Percentiles rank a stretch among this genome's conserved stretches.
Conservation (phyloP, 257 asterid species). For the Solanum raphanifolium region DNA sequence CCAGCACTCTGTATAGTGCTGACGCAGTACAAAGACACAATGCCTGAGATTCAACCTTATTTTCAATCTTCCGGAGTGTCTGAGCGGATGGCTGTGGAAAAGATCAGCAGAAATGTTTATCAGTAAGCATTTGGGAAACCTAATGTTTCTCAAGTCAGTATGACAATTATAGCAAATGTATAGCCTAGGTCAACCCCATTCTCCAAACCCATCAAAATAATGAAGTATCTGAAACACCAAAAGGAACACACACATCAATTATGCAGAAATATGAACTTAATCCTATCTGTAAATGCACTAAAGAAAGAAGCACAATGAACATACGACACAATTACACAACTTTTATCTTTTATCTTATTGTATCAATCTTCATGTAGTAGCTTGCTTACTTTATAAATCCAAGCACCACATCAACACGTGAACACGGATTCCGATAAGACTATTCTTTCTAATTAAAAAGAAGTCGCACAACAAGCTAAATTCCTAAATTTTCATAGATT, state of each 20-base stretch:
- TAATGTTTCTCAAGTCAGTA: neutral
- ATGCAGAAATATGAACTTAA: neutral
- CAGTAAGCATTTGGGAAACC: neutral
- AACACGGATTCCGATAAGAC: neutral
- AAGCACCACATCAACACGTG: neutral
- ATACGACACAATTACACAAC: neutral
- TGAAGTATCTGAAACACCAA: neutral
- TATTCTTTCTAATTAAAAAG: neutral
- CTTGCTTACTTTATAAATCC: neutral
- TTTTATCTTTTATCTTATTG: neutral
- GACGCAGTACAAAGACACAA: neutral
- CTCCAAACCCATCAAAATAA: neutral
- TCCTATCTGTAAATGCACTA: neutral
- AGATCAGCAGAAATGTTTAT: neutral
- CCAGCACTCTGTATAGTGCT: neutral
- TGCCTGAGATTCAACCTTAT: neutral
- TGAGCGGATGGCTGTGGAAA: constrained; percentile 23
- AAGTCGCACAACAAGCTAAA: neutral
- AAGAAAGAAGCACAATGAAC: neutral
- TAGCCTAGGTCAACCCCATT: no score
- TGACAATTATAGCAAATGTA: neutral
- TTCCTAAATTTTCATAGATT: neutral
- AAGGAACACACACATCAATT: neutral
- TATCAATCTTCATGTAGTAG: neutral
- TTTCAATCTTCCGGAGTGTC: constrained; percentile 23